Base-by-base conservation (phyloP, 139 green algal species). In the Ulvella scutata region DNA sequence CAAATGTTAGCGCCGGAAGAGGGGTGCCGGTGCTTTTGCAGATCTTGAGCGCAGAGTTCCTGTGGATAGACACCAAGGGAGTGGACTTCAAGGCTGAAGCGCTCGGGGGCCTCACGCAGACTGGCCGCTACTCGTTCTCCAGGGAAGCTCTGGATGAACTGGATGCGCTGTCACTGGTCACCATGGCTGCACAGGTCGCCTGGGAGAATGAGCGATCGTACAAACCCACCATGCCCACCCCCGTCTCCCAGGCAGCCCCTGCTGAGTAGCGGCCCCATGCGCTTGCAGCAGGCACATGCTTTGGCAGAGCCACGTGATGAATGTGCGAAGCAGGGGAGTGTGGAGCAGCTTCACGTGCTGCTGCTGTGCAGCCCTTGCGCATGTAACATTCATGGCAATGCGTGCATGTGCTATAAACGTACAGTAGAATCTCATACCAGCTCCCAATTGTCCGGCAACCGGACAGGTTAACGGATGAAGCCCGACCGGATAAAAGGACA, bases 161-260 rank as follows among this genome's bases (percentile, higher is more conserved):
- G 0, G 92, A 96, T 67, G 92, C 88, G 17, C 81, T 85, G 33
- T 90, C 82, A 13, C 83, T 86, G 37, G 79, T 97, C 43, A 97
- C 91, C n/a, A 95, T 97, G 90, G 84, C 92, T 23, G 85, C 88
- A 6, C 92, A 97, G 77, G 37, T 90, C 62, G 79, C 85, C 4
- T 92, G 88, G 87, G 87, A 91, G 80, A 29, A 51, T 31, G 85
- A 89, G 40, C 75, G 83, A 3, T 72, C 79, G 13, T 87, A 88
- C 35, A 67, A 40, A 28, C 82, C 84, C 43, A 72, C 67, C 13
- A 62, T 75, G 51, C 51, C 51, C 13, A 26, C 31, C 33, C n/a
- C 33, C 6, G 51, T 67, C 6, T 13, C 51, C n/a, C 51, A 67
- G 51, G n/a, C 51, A 9, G 51, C 17, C n/a, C n/a, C n/a, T n/a